A percentile compares a stretch with the other conserved stretches of the same genome.
Conservation (phyloP, 495 filamentous ascomycete species). For the Daldinia childiae region DNA sequence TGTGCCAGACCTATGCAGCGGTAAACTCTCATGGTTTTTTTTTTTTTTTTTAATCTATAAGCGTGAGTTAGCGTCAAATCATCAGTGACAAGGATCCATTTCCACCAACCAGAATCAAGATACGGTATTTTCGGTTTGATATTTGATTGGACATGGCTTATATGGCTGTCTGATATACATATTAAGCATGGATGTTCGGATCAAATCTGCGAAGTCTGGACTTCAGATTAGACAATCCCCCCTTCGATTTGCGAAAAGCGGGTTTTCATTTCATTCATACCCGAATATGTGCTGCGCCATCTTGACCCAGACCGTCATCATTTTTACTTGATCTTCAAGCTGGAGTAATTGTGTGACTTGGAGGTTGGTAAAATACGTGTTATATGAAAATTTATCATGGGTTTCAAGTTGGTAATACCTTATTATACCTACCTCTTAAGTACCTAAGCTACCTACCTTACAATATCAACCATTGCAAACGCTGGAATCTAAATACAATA, state of each 20-base stretch:
- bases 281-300: not conserved
- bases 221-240: slow-evolving; percentile 1
- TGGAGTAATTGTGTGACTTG: not conserved
- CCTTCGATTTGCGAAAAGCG: slow-evolving; percentile 4
- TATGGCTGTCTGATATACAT: not conserved
- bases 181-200: not conserved
- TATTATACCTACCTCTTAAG: not conserved
- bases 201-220: not conserved
- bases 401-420: not conserved
- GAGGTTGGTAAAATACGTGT: not conserved
- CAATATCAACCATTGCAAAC: no score
- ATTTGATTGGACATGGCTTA: not conserved
- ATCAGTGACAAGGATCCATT: not conserved
- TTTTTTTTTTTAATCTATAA: not conserved
- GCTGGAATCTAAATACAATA: no score
- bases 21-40: no score
- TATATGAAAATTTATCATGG: not conserved
- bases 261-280: not conserved
- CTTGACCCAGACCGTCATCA: not conserved
- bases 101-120: not conserved
- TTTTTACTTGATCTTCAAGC: not conserved
- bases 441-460: no score
- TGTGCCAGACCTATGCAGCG: no score
- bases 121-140: not conserved
- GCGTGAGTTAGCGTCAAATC: not conserved